A percentile compares a stretch with the other conserved stretches of the same genome.
These are phyloP conservation scores for Insectozyma bohioensis DNA, from an alignment of 1,139 yeast genomes.

Conservation along the genomic window DNA sequence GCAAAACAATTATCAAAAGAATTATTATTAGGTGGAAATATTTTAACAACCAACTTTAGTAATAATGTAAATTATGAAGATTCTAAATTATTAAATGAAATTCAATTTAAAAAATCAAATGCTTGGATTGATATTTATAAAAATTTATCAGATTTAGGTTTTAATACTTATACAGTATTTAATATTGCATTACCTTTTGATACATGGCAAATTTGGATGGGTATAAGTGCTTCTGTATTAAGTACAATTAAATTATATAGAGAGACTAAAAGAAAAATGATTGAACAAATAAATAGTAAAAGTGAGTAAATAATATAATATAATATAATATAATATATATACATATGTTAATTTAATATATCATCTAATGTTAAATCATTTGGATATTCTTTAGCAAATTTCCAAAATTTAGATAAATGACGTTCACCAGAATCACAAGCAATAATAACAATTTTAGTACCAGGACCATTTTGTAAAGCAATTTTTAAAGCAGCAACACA, in stretches of 20 bases:
- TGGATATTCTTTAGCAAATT: slow-evolving; percentile 47
- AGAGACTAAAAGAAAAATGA: slow-evolving; percentile 34
- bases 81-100: slow-evolving; percentile 26
- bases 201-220: slow-evolving; percentile 51
- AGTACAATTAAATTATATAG: slow-evolving; percentile 42
- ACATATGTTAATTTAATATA: slow-evolving; percentile 16
- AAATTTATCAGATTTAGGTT: slow-evolving; percentile 40
- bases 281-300: slow-evolving; percentile 17
- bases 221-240: slow-evolving; percentile 41
- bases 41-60: slow-evolving; percentile 6
- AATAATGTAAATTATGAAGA: slow-evolving; percentile 18
- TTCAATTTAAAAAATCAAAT: slow-evolving; percentile 39
- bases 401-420: slow-evolving; percentile 93
- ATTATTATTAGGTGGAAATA: slow-evolving; percentile 25
- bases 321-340: neutral
- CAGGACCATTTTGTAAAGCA: slow-evolving; percentile 59
- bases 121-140: slow-evolving; percentile 44
- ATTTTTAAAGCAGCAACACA: slow-evolving; percentile 83
- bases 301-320: neutral
- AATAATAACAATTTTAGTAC: slow-evolving; percentile 76
- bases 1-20: slow-evolving; percentile 40
- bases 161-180: slow-evolving; percentile 48
- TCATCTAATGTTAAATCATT: slow-evolving; percentile 32
- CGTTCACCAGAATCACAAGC: slow-evolving; percentile 93
- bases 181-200: slow-evolving; percentile 39